phyloP scores from a whole-genome alignment of 352 stramenopile genomes.

The Globisporangium middletonii region DNA sequence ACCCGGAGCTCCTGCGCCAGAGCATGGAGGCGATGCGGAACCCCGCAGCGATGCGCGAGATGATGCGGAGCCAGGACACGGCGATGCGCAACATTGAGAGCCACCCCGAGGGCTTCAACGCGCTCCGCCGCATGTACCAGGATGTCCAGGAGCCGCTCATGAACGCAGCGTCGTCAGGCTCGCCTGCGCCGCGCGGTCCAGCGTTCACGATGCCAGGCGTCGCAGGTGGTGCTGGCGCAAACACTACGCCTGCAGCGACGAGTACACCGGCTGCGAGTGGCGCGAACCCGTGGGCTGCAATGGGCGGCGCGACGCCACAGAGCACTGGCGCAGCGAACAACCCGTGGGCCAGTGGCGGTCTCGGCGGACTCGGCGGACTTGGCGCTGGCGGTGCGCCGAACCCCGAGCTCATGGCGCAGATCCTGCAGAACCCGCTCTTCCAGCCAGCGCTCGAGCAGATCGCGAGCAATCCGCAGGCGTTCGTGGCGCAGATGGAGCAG shows the following conservation, averaged over 20 bases:
- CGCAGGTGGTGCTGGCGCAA: constrained; percentile 34
- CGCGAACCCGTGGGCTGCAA: constrained; percentile 57
- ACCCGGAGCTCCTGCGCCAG: constrained; percentile 93
- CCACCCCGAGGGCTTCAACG: constrained; percentile 96
- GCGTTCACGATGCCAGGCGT: constrained; percentile 86
- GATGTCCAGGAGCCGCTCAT: constrained; percentile 96
- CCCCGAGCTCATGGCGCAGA: constrained; percentile 73
- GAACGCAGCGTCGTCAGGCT: constrained; percentile 76
- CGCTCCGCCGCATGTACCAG: constrained; percentile 92
- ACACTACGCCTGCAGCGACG: constrained; percentile 16
- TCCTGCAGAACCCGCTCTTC: constrained; percentile 86
- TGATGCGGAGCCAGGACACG: constrained; percentile 97
- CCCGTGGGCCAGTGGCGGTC: constrained; percentile 7
- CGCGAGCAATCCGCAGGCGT: constrained; percentile 69
- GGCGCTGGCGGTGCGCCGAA: constrained; percentile 26
- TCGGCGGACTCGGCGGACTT: constrained; percentile 4
- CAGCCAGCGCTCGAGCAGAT: constrained; percentile 80
- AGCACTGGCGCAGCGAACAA: neutral
- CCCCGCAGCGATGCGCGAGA: constrained; percentile 93
- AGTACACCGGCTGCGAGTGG: constrained; percentile 8
- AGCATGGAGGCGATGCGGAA: constrained; percentile 97
- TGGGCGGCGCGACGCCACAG: constrained; percentile 8
- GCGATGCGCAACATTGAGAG: constrained; percentile 97
- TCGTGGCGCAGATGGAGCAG: constrained; percentile 80
- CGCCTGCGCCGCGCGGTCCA: constrained; percentile 32